Base-by-base conservation (phyloP, 371 early-diverging fungal species). In the Amoeboradix gromovi region DNA sequence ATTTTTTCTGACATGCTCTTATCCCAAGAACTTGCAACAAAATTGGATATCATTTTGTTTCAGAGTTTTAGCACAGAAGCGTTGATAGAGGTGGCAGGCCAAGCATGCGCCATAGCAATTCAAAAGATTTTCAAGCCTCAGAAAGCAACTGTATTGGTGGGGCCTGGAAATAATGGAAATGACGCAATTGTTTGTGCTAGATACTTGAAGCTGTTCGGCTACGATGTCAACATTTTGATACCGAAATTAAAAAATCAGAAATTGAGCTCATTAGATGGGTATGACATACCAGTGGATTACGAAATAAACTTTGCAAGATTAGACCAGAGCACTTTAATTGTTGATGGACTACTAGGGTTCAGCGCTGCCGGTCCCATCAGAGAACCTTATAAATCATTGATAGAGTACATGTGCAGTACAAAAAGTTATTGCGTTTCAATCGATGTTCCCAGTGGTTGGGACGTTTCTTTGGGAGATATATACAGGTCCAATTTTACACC, bases 91-190 rank as follows among this genome's bases (percentile, higher is more conserved):
- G 22, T 48, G 5, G 48, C 48, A 48, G 48, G 48, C 12, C 48
- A 48, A 22, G 48, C 48, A 48, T 48, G 48, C 22, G 48, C 48
- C 5, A 48, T 48, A 12, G 48, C 48, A 48, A 48, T 48, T 12
- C 22, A 5, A 5, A 48, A 48, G 22, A 22, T 12, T 12, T 48
- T 48, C 48, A 48, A 48, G 22, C 48, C 48, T 5, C 69, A 48
- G 17, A 68, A 29, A n/a, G 27, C 30, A 12, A n/a, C 27, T 68
- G 69, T 69, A 30, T 28, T 69, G 17, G 31, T n/a, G 16, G 69
- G 69, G 5, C 31, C 66, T 17, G 69, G 69, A 66, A 69, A 69
- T 48, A 69, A 69, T 48, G 69, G 69, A 17, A 28, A 28, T 27
- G 69, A 69, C 31, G 69, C 28, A 5, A 27, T 69, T 27, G 69